Evolutionary conservation across 176 grass and related monocot genomes (phyloP).

Genomic region (Leersia perrieri): DNA sequence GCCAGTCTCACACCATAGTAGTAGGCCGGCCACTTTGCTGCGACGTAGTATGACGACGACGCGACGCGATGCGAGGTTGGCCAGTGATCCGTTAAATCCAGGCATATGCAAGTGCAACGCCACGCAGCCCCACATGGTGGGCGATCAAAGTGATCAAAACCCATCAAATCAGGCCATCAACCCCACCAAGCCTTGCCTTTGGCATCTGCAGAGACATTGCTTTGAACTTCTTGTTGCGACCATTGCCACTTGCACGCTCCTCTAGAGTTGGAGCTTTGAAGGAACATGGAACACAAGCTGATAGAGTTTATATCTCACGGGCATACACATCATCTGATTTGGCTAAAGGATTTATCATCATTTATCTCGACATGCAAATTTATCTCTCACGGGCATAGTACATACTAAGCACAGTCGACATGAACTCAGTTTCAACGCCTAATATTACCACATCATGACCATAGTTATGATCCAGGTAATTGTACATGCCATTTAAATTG

Average conservation of each 20-base stretch:
- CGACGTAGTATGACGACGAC: too few relatives aligned
- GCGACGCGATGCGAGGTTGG: background rate
- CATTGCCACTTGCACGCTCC: background rate
- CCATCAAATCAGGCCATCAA: background rate
- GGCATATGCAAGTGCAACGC: background rate
- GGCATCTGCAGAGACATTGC: background rate
- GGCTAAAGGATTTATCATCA: background rate
- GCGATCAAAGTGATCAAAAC: background rate
- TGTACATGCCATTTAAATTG: background rate
- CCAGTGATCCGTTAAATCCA: constrained; percentile 34
- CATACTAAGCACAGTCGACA: background rate
- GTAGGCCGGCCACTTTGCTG: background rate
- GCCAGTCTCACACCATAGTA: too few relatives aligned
- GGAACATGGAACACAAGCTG: background rate
- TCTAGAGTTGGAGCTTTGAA: background rate
- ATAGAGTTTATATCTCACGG: too few relatives aligned
- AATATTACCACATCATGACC: background rate
- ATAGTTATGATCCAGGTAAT: background rate
- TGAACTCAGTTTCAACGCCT: background rate
- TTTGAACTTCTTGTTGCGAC: background rate
- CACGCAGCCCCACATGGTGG: background rate
- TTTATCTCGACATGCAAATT: background rate
- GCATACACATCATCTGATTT: background rate
- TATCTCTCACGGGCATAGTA: background rate
- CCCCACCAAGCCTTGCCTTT: too few relatives aligned